phyloP scores from a whole-genome alignment of 805 yeast species.

The Suhomyces sp. region DNA sequence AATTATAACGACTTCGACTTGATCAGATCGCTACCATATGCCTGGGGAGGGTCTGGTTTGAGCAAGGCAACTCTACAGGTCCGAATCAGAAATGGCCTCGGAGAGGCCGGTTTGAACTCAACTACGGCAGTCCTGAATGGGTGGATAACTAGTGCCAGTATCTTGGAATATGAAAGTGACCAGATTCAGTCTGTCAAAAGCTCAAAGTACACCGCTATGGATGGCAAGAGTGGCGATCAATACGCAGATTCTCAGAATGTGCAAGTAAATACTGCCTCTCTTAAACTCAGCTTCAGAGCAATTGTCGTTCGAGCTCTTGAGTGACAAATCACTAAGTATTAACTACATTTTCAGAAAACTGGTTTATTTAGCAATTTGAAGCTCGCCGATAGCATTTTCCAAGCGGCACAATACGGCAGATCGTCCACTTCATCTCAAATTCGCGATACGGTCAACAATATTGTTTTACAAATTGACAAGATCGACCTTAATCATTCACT shows the following conservation, averaged over 20 bases:
- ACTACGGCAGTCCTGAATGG: slow-evolving; percentile 39
- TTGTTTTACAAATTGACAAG: background rate
- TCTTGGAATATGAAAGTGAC: slow-evolving; percentile 52
- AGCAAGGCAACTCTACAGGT: too few relatives aligned
- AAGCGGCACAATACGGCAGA: background rate
- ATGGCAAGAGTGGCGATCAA: too few relatives aligned
- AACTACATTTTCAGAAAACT: too few relatives aligned
- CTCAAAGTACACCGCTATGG: too few relatives aligned
- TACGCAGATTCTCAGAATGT: too few relatives aligned
- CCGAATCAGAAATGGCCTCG: slow-evolving; percentile 48
- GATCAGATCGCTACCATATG: slow-evolving; percentile 37
- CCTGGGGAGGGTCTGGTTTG: too few relatives aligned
- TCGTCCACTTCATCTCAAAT: background rate
- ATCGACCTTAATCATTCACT: background rate
- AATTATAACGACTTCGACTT: slow-evolving; percentile 68
- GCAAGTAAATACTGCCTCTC: too few relatives aligned
- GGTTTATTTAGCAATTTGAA: too few relatives aligned
- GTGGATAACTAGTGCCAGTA: slow-evolving; percentile 60
- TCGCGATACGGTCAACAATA: background rate
- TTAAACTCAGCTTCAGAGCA: too few relatives aligned
- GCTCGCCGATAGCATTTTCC: too few relatives aligned
- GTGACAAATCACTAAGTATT: too few relatives aligned
- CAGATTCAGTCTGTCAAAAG: slow-evolving; percentile 20
- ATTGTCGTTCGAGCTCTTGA: too few relatives aligned
- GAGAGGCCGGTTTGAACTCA: slow-evolving; percentile 23